Base-by-base conservation (phyloP, 2,329 filamentous ascomycete species). In the Ophiostoma populinum region DNA sequence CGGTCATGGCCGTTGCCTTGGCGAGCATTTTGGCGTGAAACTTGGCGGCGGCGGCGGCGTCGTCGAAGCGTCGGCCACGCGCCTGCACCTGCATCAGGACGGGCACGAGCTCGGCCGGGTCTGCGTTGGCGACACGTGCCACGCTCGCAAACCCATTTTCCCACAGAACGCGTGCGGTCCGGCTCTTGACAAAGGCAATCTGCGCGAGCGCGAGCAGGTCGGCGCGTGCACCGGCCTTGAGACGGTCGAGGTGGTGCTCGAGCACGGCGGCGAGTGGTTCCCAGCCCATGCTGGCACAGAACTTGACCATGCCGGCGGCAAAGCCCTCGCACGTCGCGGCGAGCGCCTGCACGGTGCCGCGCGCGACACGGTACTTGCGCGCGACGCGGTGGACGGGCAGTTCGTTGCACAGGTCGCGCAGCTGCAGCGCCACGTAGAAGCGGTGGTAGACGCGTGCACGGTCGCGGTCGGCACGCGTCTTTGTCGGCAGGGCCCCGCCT, bases 321-420 rank as follows among this genome's bases (percentile, higher is more conserved):
- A 85, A 86, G 0, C 80, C 80, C 43, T 82, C 73, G 44, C 79
- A 83, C 2, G 74, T 78, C 46, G 82, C 77, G 3, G 77, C 70
- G 2, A 85, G 59, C 15, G 64, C 79, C 51, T 86, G 80, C 9
- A 85, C 70, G 5, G 67, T 63, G 2, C 79, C 80, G 15, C 80
- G 67, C 7, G 77, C 71, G 40, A 72, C 70, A 41, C 71, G 67
- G 49, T 81, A 86, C 48, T 80, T 81, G 12, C 62, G 61, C 18
- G 79, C 74, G 19, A 85, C 75, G 3, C 63, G 55, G 43, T 80
- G 70, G 21, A 85, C 63, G 0, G 80, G 78, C 39, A 76, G 58
- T 50, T 86, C 80, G 49, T 81, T 83, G 52, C 78, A 83, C 24
- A 86, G 56, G 48, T 85, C 79, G 22, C 78, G 72, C n/a, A 86